These are phyloP conservation scores for Paramyrothecium sp. DNA, from an alignment of 2,329 filamentous ascomycete species.

Conservation along the genomic window DNA sequence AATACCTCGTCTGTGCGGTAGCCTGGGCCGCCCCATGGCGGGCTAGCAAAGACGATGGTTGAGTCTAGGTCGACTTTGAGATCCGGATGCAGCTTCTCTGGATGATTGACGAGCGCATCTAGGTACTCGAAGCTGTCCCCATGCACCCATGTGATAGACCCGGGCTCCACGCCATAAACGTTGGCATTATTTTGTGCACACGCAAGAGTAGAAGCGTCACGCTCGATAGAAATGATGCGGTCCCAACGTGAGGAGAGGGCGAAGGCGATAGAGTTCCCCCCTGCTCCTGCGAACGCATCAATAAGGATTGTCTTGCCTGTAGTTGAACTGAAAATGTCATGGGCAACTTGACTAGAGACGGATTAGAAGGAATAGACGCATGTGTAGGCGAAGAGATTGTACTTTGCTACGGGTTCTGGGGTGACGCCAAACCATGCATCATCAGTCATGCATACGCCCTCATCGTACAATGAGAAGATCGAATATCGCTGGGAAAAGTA, in stretches of 20 bases:
- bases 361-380: neutral
- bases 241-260: slow-evolving; percentile 77
- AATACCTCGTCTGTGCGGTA: slow-evolving; percentile 68
- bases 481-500: slow-evolving; percentile 89
- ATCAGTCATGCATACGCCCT: slow-evolving; percentile 87
- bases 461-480: slow-evolving; percentile 84
- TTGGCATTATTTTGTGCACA: slow-evolving; percentile 92
- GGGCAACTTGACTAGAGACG: slow-evolving; percentile 66
- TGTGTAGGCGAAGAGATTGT: slow-evolving; percentile 24
- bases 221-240: slow-evolving; percentile 85
- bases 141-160: slow-evolving; percentile 76
- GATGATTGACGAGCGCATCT: slow-evolving; percentile 35
- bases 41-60: slow-evolving; percentile 55
- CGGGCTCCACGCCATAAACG: slow-evolving; percentile 75
- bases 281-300: slow-evolving; percentile 87
- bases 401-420: slow-evolving; percentile 87
- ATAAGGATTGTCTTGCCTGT: slow-evolving; percentile 66
- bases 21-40: slow-evolving; percentile 59
- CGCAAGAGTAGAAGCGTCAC: slow-evolving; percentile 72
- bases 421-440: slow-evolving; percentile 97
- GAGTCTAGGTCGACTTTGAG: slow-evolving; percentile 38
- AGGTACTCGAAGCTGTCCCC: slow-evolving; percentile 84
- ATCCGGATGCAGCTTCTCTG: slow-evolving; percentile 33
- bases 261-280: slow-evolving; percentile 94
- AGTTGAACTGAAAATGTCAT: slow-evolving; percentile 61